Percentiles rank a stretch among this genome's conserved stretches.
Conservation (phyloP, 805 yeast species). For the Yarrowia alimentaria region DNA sequence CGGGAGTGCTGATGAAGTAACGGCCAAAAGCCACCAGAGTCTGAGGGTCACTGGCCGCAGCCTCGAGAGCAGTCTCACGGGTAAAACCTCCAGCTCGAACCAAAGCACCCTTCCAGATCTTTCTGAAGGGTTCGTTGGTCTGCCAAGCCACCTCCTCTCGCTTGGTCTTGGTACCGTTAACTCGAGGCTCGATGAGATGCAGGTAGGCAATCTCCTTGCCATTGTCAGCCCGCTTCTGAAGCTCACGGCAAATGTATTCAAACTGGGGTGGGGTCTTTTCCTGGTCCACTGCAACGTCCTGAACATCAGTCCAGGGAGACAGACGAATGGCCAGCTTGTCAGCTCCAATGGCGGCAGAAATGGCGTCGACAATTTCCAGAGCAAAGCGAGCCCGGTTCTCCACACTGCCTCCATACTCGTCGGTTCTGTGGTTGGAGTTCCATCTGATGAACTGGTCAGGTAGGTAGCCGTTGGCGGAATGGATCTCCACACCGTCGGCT, state of each 20-base stretch:
- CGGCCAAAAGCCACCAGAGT: constrained; percentile 48
- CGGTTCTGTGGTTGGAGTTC: constrained; percentile 52
- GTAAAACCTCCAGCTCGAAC: constrained; percentile 44
- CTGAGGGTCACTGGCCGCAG: constrained; percentile 35
- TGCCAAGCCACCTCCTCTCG: constrained; percentile 26
- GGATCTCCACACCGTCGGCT: constrained; percentile 64
- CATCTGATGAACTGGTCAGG: constrained; percentile 49
- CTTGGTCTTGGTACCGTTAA: constrained; percentile 34
- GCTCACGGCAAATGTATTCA: constrained; percentile 44
- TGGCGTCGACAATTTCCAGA: constrained; percentile 52
- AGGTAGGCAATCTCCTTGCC: constrained; percentile 43
- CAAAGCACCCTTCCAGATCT: constrained; percentile 48
- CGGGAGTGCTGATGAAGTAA: constrained; percentile 55
- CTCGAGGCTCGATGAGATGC: constrained; percentile 43
- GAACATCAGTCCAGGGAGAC: constrained; percentile 33
- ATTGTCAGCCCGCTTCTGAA: constrained; percentile 42
- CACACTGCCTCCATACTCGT: constrained; percentile 60
- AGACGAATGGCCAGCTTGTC: constrained; percentile 48
- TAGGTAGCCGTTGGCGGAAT: constrained; percentile 63
- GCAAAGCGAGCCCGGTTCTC: constrained; percentile 55
- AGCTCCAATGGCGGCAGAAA: constrained; percentile 53
- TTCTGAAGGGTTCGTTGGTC: constrained; percentile 35
- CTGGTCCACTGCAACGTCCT: constrained; percentile 29
- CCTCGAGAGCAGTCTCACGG: constrained; percentile 30
- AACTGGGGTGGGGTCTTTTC: constrained; percentile 41